Base-by-base conservation (phyloP, 75 land plant species). In the Adiantum capillusveneris region DNA sequence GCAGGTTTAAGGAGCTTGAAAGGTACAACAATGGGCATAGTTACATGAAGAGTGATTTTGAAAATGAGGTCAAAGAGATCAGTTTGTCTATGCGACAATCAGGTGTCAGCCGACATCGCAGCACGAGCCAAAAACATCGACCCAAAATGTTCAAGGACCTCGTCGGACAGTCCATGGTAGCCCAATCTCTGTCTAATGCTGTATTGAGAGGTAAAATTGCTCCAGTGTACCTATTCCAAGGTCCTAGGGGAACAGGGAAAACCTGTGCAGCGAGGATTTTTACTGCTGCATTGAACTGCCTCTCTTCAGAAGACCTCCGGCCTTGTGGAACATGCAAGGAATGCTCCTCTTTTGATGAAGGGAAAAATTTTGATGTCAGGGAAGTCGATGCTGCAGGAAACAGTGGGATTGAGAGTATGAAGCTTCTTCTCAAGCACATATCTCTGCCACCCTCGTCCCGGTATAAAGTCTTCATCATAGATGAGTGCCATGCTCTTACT, bases 381-480 rank as follows among this genome's bases (percentile, higher is more conserved):
- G 91, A 94, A 73, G 69, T 94, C 20, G 82, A 82, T 44, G 74
- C 84, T 11, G 75, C 84, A 12, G 62, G 79, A 62, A 79, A 67
- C 48, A 56, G 67, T 29, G 79, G 65, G 49, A 29, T 75, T 57
- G 90, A 82, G 39, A 67, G 66, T 34, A 70, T 85, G 65, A 69
- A 58, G 51, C 73, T 66, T 43, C 57, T 76, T 28, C 59, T 77
- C 17, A 81, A 83, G 12, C 58, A 34, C 9, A 34, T 34, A 34
- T 34, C 37, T 5, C 9, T 34, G 37, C 62, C 66, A 11, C 27
- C 75, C 5, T 20, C 25, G 12, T 42, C 66, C n/a, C 24, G 66
- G 0, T 75, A 64, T 51, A 70, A 65, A 52, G 75, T 75, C 24
- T 65, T 65, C 56, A 75, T 75, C 50, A 56, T 75, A 16, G 76